These are phyloP conservation scores for Podosphaera fusca DNA, from an alignment of 2,329 filamentous ascomycete species.

Conservation along the genomic window DNA sequence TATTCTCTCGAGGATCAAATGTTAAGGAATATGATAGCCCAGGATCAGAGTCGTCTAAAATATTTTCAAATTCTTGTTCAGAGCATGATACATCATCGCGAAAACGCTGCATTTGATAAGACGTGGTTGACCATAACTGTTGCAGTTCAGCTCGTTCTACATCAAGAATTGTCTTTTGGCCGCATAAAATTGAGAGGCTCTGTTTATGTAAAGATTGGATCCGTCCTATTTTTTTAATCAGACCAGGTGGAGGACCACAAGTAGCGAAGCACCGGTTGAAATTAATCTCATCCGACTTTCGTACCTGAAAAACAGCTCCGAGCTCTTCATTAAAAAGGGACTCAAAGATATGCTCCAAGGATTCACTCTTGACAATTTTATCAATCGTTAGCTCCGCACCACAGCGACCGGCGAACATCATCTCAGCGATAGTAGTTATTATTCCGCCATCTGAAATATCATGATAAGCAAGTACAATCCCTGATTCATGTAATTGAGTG, in stretches of 20 bases:
- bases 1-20: slow-evolving; percentile 53
- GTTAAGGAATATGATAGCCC: slow-evolving; percentile 68
- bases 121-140: slow-evolving; percentile 72
- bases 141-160: slow-evolving; percentile 54
- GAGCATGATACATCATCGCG: slow-evolving; percentile 76
- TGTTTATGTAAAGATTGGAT: slow-evolving; percentile 50
- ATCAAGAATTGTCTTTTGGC: slow-evolving; percentile 42
- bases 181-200: slow-evolving; percentile 52
- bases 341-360: slow-evolving; percentile 39
- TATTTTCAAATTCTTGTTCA: slow-evolving; percentile 55
- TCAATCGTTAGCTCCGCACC: slow-evolving; percentile 73
- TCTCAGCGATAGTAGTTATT: slow-evolving; percentile 75
- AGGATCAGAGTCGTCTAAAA: slow-evolving; percentile 53
- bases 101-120: slow-evolving; percentile 72
- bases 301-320: slow-evolving; percentile 86
- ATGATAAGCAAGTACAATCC: slow-evolving; percentile 75
- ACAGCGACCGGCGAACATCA: slow-evolving; percentile 93
- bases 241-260: slow-evolving; percentile 57
- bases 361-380: slow-evolving; percentile 37
- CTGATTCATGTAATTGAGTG: slow-evolving; percentile 37
- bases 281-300: slow-evolving; percentile 57
- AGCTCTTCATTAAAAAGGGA: slow-evolving; percentile 90
- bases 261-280: slow-evolving; percentile 85
- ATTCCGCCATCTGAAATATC: slow-evolving; percentile 85
- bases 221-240: slow-evolving; percentile 66